Evolutionary conservation across 306 rosid species (phyloP).

Genomic region (Acmispon strigosus): DNA sequence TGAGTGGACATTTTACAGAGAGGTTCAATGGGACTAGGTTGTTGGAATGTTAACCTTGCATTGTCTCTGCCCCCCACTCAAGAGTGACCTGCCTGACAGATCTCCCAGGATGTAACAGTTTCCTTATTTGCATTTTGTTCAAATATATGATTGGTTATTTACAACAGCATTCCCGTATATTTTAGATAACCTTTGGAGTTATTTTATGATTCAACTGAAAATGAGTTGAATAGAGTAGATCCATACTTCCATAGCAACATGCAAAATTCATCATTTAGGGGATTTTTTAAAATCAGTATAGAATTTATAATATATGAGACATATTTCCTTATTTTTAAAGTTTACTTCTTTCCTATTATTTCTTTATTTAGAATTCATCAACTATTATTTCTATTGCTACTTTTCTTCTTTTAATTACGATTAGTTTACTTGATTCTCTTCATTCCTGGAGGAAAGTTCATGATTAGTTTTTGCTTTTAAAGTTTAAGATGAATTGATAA

Average conservation of each 20-base stretch:
- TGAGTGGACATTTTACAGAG: slow-evolving; percentile 76
- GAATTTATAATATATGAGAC: neutral
- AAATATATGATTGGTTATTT: slow-evolving; percentile 14
- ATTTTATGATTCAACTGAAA: neutral
- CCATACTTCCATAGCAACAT: neutral
- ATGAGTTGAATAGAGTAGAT: neutral
- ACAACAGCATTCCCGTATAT: neutral
- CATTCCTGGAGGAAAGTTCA: no score
- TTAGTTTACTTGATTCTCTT: no score
- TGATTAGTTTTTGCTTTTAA: no score
- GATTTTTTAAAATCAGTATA: neutral
- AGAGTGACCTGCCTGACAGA: neutral
- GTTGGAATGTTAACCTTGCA: neutral
- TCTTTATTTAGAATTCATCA: no score
- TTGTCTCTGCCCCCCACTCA: neutral
- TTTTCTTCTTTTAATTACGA: no score
- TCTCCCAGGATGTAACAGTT: neutral
- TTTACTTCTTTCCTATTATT: no score
- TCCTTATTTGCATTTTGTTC: neutral
- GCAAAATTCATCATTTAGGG: neutral
- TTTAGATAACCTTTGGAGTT: neutral
- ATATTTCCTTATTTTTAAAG: neutral
- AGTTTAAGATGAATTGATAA: no score
- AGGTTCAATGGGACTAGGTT: slow-evolving; percentile 62
- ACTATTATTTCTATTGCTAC: no score